These are phyloP conservation scores for Gonium pectorale DNA, from an alignment of 139 green algal genomes.

Conservation along the genomic window DNA sequence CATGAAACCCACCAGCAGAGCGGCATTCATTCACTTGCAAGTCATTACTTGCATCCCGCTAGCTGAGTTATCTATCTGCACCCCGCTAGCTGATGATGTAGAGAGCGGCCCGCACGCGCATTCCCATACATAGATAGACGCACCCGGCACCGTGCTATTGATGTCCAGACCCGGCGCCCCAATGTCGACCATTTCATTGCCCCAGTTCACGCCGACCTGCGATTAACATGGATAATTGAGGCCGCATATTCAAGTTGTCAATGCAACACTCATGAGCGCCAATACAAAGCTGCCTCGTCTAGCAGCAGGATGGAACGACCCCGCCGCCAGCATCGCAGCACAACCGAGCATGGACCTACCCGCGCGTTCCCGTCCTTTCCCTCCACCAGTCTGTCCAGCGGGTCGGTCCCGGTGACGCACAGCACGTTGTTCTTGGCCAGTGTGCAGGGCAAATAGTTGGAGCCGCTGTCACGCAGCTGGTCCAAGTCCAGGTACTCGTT, in stretches of 20 bases:
- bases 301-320: no score
- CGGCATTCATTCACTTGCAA: no score
- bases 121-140: neutral
- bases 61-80: neutral
- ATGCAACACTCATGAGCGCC: neutral
- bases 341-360: neutral
- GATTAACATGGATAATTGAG: neutral
- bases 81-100: neutral
- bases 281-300: no score
- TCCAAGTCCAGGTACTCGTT: neutral
- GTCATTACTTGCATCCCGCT: neutral
- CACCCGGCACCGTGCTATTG: neutral
- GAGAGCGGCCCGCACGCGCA: neutral
- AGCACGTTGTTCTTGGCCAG: neutral
- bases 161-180: neutral
- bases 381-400: neutral
- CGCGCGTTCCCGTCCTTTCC: neutral
- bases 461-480: neutral
- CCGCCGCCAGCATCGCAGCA: no score
- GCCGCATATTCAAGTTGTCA: neutral
- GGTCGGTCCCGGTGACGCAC: constrained; percentile 1
- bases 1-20: no score
- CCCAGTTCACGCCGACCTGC: constrained; percentile 7
- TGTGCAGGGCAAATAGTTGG: constrained; percentile 3
- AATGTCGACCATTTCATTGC: neutral